phyloP scores from a whole-genome alignment of 805 yeast species.

The Yamadazyma akitaensis region DNA sequence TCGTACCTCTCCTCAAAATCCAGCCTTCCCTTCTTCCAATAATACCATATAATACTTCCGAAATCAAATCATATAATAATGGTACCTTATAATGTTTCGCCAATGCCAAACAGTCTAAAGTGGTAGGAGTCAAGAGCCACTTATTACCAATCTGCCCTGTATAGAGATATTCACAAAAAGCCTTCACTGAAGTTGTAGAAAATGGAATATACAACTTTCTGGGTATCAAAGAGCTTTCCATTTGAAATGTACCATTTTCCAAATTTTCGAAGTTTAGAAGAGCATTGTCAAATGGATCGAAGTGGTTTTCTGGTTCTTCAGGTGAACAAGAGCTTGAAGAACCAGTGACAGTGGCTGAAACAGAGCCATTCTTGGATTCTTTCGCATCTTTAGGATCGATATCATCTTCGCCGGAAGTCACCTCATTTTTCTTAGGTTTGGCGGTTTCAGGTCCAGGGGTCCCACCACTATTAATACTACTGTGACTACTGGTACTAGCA shows the following conservation, averaged over 20 bases:
- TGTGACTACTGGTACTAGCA: background rate
- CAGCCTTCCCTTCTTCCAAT: constrained; percentile 65
- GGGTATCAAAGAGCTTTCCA: constrained; percentile 67
- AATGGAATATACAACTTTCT: constrained; percentile 69
- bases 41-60: constrained; percentile 66
- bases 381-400: background rate
- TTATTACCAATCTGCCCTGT: constrained; percentile 78
- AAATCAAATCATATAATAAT: constrained; percentile 61
- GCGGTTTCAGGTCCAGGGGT: background rate
- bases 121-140: constrained; percentile 69
- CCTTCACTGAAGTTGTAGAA: constrained; percentile 55
- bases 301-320: background rate
- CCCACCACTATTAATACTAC: background rate
- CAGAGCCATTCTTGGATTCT: background rate
- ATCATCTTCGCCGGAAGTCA: background rate
- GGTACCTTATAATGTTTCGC: constrained; percentile 70
- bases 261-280: constrained; percentile 30
- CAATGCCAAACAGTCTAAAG: constrained; percentile 58
- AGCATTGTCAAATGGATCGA: constrained; percentile 12
- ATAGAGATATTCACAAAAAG: constrained; percentile 68
- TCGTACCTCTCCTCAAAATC: constrained; percentile 39
- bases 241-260: constrained; percentile 27
- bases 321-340: background rate
- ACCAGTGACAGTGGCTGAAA: background rate
- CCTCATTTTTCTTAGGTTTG: background rate